Conservation (phyloP, 805 yeast genomes). For the Maudiozyma saulgeensis region DNA sequence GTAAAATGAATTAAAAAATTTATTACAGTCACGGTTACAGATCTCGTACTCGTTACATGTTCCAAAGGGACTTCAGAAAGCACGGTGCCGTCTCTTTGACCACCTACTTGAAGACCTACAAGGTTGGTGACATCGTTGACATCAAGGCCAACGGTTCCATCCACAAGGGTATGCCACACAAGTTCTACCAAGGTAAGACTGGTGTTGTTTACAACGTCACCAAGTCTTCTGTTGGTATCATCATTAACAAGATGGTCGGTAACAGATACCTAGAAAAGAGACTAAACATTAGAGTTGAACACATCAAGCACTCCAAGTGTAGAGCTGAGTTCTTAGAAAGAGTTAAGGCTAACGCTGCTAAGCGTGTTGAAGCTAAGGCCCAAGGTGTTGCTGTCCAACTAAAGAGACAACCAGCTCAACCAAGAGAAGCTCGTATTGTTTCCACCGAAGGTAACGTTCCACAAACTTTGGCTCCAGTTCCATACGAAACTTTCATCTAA, state of each 20-base stretch:
- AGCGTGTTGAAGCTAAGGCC: slow-evolving; percentile 88
- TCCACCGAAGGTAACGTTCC: slow-evolving; percentile 77
- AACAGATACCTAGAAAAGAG: slow-evolving; percentile 98
- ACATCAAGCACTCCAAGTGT: slow-evolving; percentile 98
- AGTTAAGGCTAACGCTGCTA: slow-evolving; percentile 94
- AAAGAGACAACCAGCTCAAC: slow-evolving; percentile 97
- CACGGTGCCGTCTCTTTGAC: slow-evolving; percentile 93
- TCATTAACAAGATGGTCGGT: slow-evolving; percentile 97
- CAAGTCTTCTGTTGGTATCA: slow-evolving; percentile 97
- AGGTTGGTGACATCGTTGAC: slow-evolving; percentile 98
- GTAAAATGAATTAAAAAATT: neutral
- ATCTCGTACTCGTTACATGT: slow-evolving; percentile 99
- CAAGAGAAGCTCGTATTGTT: slow-evolving; percentile 87
- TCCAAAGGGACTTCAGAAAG: slow-evolving; percentile 97
- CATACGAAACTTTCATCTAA: slow-evolving; percentile 99
- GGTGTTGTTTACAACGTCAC: slow-evolving; percentile 99
- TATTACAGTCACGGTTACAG: slow-evolving; percentile 87
- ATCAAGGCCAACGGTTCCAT: slow-evolving; percentile 98
- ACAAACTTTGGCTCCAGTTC: slow-evolving; percentile 96
- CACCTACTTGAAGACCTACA: slow-evolving; percentile 95
- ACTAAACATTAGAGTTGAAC: slow-evolving; percentile 97
- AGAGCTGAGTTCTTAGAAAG: slow-evolving; percentile 98
- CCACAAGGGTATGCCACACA: slow-evolving; percentile 99
- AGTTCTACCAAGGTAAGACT: slow-evolving; percentile 99
- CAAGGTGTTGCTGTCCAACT: slow-evolving; percentile 83